Evolutionary conservation across 2,329 filamentous ascomycete species (phyloP), one percentile per base, ranked within the genome.

Genomic region (Exophiala sideris): DNA sequence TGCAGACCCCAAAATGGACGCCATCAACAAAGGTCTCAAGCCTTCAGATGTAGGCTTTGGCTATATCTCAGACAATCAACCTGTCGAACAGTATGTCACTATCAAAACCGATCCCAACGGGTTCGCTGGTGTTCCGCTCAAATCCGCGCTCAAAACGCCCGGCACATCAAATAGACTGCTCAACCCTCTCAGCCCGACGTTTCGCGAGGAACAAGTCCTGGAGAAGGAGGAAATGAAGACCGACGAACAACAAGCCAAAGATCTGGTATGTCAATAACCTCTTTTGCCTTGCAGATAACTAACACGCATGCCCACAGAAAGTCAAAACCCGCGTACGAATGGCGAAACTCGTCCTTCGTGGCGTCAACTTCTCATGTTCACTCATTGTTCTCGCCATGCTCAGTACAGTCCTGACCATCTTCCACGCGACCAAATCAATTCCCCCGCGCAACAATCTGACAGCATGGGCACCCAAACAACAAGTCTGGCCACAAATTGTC

Each of bases 321-420:
- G 83, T 95, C 71, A 97, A 96, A 76, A 86, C 86, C 34, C 84
- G 90, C 63, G 91, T 97, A 33, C 85, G 94, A 44, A 80, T 97
- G 72, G 94, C 92, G 64, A 99, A 99, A 77, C 86, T 97, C 65
- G 83, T 95, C 59, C 85, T 99, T n/a, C 87, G 94, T 62, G 87
- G 90, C 52, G 88, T 97, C 74, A 96, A 92, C 79, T 97, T 99
- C 73, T 91, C 89, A 72, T 99, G 94, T 79, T 92, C 89, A 71
- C 80, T 97, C 57, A 96, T 99, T 69, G 89, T 99, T 62, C 81
- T 99, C 54, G 80, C 91, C 58, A 92, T 99, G 83, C 77, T 99
- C 50, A 85, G 88, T 11, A 83, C 89, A n/a, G 90, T 89, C 3
- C 89, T 99, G 67, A 77, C 85, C 63, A 91, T 99, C 71, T 99